Base-by-base conservation (phyloP, 139 green algal genomes). In the Coelastrella sp. region DNA sequence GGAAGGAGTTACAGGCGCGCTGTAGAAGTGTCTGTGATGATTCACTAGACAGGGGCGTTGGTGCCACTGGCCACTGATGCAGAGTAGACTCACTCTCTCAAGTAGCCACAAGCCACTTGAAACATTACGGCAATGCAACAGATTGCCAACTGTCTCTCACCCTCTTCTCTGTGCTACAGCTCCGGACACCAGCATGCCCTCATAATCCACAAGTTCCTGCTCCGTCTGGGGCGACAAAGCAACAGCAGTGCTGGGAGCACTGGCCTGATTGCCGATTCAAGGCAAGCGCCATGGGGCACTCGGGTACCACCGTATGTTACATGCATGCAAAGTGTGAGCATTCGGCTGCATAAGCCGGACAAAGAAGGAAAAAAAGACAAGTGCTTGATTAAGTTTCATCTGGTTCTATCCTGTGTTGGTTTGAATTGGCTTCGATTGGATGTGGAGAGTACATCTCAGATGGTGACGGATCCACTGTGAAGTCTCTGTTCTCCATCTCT, bases 131-230 rank as follows among this genome's bases (percentile, higher is more conserved):
- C 32, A 47, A 58, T 80, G 22, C n/a, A 7, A 20, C 20, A 78
- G 73, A 10, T 32, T 16, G n/a, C 14, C 0, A 47, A 16, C 13
- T 78, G 11, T 78, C 73, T 32, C 87, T 93, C 87, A 95, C 91
- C 89, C 91, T 54, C 93, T 65, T 6, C 92, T 59, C 86, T 95
- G 93, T 59, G 93, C 93, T 59, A 94, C 89, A 20, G 93, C 93
- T 7, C 94, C 96, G 5, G 96, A 97, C 65, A 98, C 95, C 32
- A 98, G 95, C 96, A 98, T 98, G 74, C 96, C 96, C 91, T 97
- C 94, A 23, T 96, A 97, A 78, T 97, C 95, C 68, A 98, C 96
- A 82, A 98, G 78, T 79, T 95, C 92, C 66, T 96, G 92, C 64
- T 64, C 86, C 19, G 23, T 57, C 32, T 23, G 20, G 3, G 75